These are phyloP conservation scores for Aphanocladium album DNA, from an alignment of 2,329 filamentous ascomycete genomes.

Conservation along the genomic window DNA sequence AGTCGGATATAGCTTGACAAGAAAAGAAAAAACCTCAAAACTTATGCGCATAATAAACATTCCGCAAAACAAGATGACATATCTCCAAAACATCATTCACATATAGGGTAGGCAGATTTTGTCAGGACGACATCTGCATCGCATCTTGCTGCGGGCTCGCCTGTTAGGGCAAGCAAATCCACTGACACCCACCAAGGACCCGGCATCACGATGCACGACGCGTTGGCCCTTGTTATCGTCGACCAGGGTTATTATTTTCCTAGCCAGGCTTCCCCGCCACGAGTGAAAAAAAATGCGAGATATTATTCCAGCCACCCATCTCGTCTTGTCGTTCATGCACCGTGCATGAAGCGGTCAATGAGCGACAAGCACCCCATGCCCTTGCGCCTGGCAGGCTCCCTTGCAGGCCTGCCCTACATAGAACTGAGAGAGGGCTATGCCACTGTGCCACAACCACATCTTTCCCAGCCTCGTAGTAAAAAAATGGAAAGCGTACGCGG, in stretches of 20 bases:
- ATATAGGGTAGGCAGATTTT: constrained; percentile 4
- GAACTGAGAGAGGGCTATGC: not conserved
- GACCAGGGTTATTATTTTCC: constrained; percentile 2
- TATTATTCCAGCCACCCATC: constrained; percentile 3
- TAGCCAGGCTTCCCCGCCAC: constrained; percentile 5
- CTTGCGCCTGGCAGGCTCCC: not conserved
- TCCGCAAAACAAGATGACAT: not conserved
- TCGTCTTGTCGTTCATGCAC: constrained; percentile 9
- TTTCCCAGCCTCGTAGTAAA: constrained; percentile 1
- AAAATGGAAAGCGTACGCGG: not conserved
- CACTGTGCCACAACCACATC: not conserved
- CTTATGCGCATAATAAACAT: constrained; percentile 1
- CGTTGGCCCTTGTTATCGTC: not conserved
- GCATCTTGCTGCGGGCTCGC: not conserved
- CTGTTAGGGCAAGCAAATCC: constrained; percentile 9
- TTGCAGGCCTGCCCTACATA: not conserved
- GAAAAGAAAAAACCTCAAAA: not conserved
- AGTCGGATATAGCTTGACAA: too few species aligned
- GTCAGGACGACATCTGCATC: not conserved
- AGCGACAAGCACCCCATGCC: not conserved
- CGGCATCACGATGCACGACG: not conserved
- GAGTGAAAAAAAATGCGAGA: not conserved
- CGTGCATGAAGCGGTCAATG: constrained; percentile 11
- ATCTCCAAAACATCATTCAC: not conserved
- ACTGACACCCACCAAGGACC: constrained; percentile 2